phyloP scores from a whole-genome alignment of 2,329 filamentous ascomycete species.

The Graphiopsis chlorocephala region DNA sequence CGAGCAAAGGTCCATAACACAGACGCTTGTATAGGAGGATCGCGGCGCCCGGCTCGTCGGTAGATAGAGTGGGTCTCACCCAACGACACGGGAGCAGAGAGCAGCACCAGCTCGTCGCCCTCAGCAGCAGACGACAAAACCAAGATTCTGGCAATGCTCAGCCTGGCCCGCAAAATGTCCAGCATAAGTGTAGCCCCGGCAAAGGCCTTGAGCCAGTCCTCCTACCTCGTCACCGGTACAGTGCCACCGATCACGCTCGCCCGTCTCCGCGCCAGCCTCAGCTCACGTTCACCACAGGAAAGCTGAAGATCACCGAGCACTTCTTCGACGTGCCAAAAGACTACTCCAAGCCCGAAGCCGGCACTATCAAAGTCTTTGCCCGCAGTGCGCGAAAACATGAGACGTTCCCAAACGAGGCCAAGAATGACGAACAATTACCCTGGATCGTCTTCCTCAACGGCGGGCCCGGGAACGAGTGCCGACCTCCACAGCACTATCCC shows the following conservation, averaged over 20 bases:
- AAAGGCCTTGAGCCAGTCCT: conserved; percentile 46
- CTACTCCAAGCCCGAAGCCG: conserved; percentile 61
- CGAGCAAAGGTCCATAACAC: too few species aligned
- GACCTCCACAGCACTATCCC: conserved; percentile 68
- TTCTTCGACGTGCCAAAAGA: conserved; percentile 85
- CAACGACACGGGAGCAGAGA: conserved; percentile 8
- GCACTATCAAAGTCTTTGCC: conserved; percentile 72
- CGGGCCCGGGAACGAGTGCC: conserved; percentile 77
- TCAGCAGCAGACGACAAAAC: neutral
- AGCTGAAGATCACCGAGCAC: conserved; percentile 73
- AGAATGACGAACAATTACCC: conserved; percentile 50
- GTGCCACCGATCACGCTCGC: neutral
- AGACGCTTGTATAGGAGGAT: conserved; percentile 1
- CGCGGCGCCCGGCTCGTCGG: conserved; percentile 4
- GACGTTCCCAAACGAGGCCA: conserved; percentile 48
- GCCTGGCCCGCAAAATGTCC: conserved; percentile 28
- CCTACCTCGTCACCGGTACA: conserved; percentile 45
- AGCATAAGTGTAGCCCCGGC: conserved; percentile 39
- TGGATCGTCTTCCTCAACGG: conserved; percentile 76
- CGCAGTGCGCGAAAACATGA: conserved; percentile 69
- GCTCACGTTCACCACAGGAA: conserved; percentile 52
- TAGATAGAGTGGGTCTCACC: neutral
- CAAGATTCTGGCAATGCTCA: conserved; percentile 21
- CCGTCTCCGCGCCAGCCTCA: neutral
- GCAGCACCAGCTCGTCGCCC: conserved; percentile 2